Base-by-base conservation (phyloP, 2,329 filamentous ascomycete species). In the Polychaeton citri region DNA sequence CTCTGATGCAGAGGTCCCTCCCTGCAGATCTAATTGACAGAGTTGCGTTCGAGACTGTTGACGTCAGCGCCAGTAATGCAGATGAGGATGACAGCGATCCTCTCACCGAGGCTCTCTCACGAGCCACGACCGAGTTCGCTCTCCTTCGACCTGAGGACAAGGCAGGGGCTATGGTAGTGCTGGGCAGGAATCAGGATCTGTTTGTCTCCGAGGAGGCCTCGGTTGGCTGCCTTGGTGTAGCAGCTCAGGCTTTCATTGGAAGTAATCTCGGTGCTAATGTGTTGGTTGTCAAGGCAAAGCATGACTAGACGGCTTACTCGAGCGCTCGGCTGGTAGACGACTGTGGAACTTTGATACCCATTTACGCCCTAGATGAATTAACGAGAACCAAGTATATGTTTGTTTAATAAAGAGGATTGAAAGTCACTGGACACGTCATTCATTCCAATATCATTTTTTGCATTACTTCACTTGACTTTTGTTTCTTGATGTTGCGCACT, bases 41-140 rank as follows among this genome's bases (percentile, higher is more conserved):
- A 9, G 72, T 81, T 3, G 51, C 77, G 2, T 81, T 87, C 53
- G 58, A 70, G 1, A 60, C 62, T 0, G 60, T 69, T 1, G 54
- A 62, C 5, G 48, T 52, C 0, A 15, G 3, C 24, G 12, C 12
- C 24, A 15, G 24, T 15, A 12, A 10, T 28, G 7, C 12, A 12
- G 24, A 7, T 5, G 24, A 28, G 15, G 24, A 7, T 12, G 12
- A 5, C 15, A 15, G 24, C 24, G 24, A 28, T 28, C 12, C 15
- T 15, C 24, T 28, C 15, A 15, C 3, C 7, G 24, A 28, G 24
- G 24, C 24, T 5, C 24, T 28, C 24, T 28, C 24, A 12, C 24
- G 24, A 12, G 24, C 24, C 24, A 15, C 12, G 15, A 28, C 12
- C 12, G 24, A 28, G 24, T 28, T 28, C 7, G 12, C 24, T 10